Evolutionary conservation across 164 flowering plant species (phyloP).

Genomic region (Vitis vinifera): DNA sequence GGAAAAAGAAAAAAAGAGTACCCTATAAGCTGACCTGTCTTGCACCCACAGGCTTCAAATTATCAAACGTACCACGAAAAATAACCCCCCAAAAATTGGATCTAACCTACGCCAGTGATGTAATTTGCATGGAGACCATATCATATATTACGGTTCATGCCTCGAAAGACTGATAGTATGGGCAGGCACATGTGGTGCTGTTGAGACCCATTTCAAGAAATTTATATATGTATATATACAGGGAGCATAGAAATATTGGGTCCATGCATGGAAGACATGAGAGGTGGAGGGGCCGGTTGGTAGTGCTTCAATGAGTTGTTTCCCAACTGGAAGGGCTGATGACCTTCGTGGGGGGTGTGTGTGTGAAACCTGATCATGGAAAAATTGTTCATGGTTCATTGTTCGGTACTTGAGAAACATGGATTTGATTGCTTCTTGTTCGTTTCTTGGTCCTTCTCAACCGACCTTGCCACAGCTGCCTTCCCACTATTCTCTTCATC

Average conservation of each 20-base stretch:
- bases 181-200: slow-evolving; percentile 28
- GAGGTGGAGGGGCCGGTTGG: slow-evolving; percentile 14
- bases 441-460: not conserved
- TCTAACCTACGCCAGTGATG: no score
- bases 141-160: not conserved
- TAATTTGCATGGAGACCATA: no score
- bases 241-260: slow-evolving; percentile 8
- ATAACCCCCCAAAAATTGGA: no score
- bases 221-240: not conserved
- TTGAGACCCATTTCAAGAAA: slow-evolving; percentile 2
- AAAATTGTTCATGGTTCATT: slow-evolving; percentile 8
- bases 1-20: no score
- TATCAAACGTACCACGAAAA: no score
- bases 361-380: not conserved
- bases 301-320: slow-evolving; percentile 37
- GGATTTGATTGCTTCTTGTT: slow-evolving; percentile 35
- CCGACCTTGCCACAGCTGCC: not conserved
- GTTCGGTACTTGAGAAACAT: slow-evolving; percentile 33
- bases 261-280: slow-evolving; percentile 17
- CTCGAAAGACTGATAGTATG: slow-evolving; percentile 7
- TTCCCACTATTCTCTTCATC: not conserved
- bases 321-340: slow-evolving; percentile 17
- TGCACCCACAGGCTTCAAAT: no score
- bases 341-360: not conserved
- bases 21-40: no score